A percentile compares a stretch with the other conserved stretches of the same genome.
Evolutionary conservation across 1,284 basidiomycete species (phyloP).

Genomic region (Rhodotorula sp.): DNA sequence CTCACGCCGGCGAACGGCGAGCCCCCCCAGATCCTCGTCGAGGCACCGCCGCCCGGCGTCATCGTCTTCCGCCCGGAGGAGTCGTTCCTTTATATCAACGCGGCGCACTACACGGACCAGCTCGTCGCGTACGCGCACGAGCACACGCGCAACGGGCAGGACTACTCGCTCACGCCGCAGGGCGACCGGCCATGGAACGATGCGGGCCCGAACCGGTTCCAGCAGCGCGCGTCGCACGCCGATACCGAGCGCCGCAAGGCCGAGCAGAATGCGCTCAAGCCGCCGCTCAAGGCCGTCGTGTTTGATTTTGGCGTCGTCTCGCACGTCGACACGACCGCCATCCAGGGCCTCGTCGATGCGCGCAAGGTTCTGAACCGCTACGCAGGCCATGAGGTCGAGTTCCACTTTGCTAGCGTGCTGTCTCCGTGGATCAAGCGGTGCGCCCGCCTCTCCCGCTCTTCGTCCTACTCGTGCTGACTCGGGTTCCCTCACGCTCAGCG

Average conservation of each 20-base stretch:
- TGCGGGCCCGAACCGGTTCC: conserved; percentile 61
- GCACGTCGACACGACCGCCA: conserved; percentile 77
- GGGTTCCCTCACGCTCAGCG: conserved; percentile 47
- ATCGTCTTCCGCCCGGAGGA: conserved; percentile 93
- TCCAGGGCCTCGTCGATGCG: conserved; percentile 88
- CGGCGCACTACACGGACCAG: conserved; percentile 66
- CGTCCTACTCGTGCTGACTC: background rate
- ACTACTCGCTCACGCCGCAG: conserved; percentile 55
- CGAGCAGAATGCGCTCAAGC: conserved; percentile 61
- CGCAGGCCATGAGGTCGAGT: conserved; percentile 75
- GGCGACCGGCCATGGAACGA: conserved; percentile 91
- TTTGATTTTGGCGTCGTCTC: conserved; percentile 83
- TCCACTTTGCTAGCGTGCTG: conserved; percentile 84
- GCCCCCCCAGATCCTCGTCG: conserved; percentile 71
- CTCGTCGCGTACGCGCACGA: conserved; percentile 80
- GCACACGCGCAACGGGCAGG: conserved; percentile 70
- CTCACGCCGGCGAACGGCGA: conserved; percentile 62
- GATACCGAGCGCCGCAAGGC: conserved; percentile 49
- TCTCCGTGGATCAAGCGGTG: conserved; percentile 79
- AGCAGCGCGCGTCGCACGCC: conserved; percentile 31
- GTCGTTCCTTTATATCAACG: conserved; percentile 60
- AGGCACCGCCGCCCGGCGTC: conserved; percentile 79
- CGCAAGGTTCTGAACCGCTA: conserved; percentile 84
- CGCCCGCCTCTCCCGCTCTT: background rate
- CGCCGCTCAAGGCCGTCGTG: conserved; percentile 78